Percentiles rank a stretch among this genome's conserved stretches.
phyloP scores from a whole-genome alignment of 441 rosid species.

The Jatropha podagrica region DNA sequence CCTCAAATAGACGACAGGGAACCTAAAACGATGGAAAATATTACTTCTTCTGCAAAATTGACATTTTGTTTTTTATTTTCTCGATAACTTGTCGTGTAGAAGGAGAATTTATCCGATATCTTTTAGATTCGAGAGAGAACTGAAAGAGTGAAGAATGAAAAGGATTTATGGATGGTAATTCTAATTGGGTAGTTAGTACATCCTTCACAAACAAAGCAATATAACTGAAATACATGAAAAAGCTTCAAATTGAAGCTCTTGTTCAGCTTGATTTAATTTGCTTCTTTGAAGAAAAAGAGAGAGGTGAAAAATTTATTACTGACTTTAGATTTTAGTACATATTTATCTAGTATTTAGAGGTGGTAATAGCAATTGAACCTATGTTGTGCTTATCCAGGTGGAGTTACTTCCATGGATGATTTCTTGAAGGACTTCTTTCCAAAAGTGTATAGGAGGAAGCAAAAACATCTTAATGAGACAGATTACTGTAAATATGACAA shows the following conservation, averaged over 20 bases:
- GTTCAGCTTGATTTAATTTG: neutral
- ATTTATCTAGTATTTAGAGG: neutral
- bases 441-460: slow-evolving; percentile 68
- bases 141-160: neutral
- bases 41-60: neutral
- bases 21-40: no score
- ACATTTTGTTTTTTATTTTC: neutral
- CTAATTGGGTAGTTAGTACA: no score
- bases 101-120: no score
- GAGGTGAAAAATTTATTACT: neutral
- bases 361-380: neutral
- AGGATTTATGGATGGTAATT: no score
- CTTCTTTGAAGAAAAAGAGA: neutral
- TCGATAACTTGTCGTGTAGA: neutral
- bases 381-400: slow-evolving; percentile 44
- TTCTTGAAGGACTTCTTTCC: slow-evolving; percentile 84
- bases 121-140: no score
- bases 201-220: neutral
- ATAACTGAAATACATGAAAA: neutral
- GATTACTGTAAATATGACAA: slow-evolving; percentile 90
- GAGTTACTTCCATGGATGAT: slow-evolving; percentile 97
- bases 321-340: no score
- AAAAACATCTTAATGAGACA: slow-evolving; percentile 62
- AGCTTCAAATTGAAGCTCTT: neutral
- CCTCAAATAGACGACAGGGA: no score